phyloP scores from a whole-genome alignment of 23 red algal species.

The Chondrus crispus region DNA sequence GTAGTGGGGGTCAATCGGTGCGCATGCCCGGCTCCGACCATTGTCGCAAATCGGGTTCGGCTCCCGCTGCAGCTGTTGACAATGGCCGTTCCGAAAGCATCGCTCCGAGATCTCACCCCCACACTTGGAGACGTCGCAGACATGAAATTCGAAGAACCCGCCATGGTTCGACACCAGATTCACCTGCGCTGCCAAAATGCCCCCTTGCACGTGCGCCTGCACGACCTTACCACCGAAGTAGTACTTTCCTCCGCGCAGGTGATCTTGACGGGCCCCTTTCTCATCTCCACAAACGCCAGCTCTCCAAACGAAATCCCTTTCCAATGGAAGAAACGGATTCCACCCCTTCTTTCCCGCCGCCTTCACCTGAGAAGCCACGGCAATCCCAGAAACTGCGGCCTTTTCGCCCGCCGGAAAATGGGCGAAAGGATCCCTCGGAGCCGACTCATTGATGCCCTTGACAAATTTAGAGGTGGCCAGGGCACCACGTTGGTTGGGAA shows the following conservation, averaged over 20 bases:
- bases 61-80: slow-evolving; percentile 35
- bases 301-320: slow-evolving; percentile 17
- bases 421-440: slow-evolving; percentile 16
- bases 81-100: slow-evolving; percentile 47
- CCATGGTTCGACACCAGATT: slow-evolving; percentile 26
- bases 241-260: slow-evolving; percentile 47
- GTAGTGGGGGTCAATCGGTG: slow-evolving; percentile 44
- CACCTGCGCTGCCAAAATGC: slow-evolving; percentile 10
- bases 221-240: slow-evolving; percentile 36
- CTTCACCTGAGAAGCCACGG: background rate
- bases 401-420: slow-evolving; percentile 31
- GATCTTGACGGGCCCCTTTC: background rate
- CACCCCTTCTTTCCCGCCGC: slow-evolving; percentile 10
- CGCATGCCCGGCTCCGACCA: slow-evolving; percentile 29
- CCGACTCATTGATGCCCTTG: background rate
- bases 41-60: slow-evolving; percentile 51
- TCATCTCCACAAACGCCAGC: slow-evolving; percentile 57
- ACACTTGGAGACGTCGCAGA: slow-evolving; percentile 57
- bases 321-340: slow-evolving; percentile 25
- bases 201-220: slow-evolving; percentile 26
- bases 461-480: background rate
- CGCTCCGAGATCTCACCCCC: slow-evolving; percentile 39
- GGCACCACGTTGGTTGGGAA: slow-evolving; percentile 14
- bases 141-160: slow-evolving; percentile 46
- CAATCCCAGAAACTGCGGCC: background rate